Evolutionary conservation across 2,329 filamentous ascomycete species (phyloP).

Genomic region (Exophiala mesophila): DNA sequence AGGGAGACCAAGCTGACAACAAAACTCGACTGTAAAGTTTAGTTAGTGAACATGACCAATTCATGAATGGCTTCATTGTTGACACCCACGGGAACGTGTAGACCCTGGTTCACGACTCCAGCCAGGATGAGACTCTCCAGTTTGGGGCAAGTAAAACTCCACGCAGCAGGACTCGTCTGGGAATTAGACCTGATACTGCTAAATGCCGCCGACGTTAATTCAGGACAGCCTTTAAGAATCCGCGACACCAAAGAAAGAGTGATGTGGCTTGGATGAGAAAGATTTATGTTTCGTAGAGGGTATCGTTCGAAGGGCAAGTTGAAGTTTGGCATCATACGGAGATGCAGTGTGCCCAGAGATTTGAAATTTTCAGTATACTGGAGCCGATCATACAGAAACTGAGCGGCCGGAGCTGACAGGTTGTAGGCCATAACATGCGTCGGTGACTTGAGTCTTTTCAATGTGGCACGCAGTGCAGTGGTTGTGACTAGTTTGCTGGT

Average conservation of each 20-base stretch:
- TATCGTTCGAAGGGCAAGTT: conserved; percentile 6
- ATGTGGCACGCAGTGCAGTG: conserved; percentile 30
- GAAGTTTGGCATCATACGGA: neutral
- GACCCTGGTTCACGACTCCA: no score
- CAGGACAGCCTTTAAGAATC: conserved; percentile 6
- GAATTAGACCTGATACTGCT: neutral
- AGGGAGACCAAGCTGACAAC: no score
- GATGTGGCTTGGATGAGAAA: neutral
- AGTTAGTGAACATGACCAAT: no score
- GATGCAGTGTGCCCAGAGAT: neutral
- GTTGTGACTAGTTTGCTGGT: conserved; percentile 40
- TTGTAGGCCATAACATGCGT: conserved; percentile 10
- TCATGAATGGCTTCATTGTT: no score
- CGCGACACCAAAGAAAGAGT: neutral
- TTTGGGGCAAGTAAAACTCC: neutral
- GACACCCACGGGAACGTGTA: no score
- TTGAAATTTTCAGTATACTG: neutral
- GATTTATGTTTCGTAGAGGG: conserved; percentile 7
- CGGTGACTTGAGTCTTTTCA: conserved; percentile 34
- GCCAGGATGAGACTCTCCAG: no score
- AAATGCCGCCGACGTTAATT: conserved; percentile 8
- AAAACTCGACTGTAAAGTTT: no score
- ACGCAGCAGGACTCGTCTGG: neutral
- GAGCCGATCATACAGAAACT: neutral
- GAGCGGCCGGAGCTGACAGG: neutral